phyloP scores from a whole-genome alignment of 208 protist genomes.

The Lotmaria passim region DNA sequence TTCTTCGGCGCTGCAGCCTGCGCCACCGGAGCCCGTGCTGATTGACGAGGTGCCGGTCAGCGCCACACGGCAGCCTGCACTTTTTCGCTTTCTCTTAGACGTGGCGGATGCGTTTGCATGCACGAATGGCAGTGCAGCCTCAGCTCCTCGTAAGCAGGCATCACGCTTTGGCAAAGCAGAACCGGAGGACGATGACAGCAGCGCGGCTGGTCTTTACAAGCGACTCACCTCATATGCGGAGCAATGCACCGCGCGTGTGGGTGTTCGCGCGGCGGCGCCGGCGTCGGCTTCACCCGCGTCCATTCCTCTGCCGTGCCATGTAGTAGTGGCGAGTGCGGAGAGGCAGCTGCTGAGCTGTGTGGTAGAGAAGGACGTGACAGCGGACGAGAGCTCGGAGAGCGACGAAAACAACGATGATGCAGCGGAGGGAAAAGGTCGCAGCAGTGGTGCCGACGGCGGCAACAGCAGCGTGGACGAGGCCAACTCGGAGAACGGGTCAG shows the following conservation, averaged over 20 bases:
- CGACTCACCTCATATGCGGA: neutral
- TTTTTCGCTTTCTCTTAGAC: slow-evolving; percentile 10
- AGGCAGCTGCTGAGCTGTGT: slow-evolving; percentile 27
- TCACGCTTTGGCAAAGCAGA: neutral
- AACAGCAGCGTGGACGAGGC: neutral
- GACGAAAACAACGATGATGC: neutral
- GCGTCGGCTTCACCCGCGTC: neutral
- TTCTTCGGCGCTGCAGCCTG: slow-evolving; percentile 13
- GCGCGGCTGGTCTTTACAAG: slow-evolving; percentile 4
- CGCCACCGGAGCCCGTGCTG: slow-evolving; percentile 16
- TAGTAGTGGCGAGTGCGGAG: too few species aligned
- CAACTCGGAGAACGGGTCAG: neutral
- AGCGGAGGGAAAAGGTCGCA: too few species aligned
- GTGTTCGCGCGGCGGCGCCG: neutral
- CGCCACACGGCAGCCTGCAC: slow-evolving; percentile 29
- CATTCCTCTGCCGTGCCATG: too few species aligned
- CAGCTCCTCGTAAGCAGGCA: too few species aligned
- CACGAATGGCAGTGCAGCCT: too few species aligned
- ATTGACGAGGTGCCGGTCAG: slow-evolving; percentile 39
- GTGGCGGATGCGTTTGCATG: too few species aligned
- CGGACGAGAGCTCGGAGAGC: too few species aligned
- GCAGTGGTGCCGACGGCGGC: too few species aligned
- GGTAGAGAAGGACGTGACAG: too few species aligned
- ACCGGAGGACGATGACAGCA: neutral
- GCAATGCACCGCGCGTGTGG: neutral